Percentiles rank a stretch among this genome's conserved stretches.
phyloP scores from a whole-genome alignment of 805 yeast species.

The Scheffersomyces spartinae region DNA sequence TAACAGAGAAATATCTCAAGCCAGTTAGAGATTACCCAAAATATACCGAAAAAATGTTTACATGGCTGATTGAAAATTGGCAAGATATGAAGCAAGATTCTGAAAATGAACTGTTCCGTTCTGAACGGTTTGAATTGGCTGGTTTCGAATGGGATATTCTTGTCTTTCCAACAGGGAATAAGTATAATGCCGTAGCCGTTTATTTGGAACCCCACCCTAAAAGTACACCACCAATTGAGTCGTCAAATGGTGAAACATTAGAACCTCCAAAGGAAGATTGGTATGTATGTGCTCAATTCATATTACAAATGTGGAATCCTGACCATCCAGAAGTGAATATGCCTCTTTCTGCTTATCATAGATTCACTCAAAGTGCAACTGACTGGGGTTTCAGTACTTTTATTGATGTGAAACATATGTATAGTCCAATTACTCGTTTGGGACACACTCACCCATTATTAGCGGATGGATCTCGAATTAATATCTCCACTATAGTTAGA shows the following conservation, averaged over 20 bases:
- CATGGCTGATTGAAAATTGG: slow-evolving; percentile 47
- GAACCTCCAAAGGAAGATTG: slow-evolving; percentile 40
- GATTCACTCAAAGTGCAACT: slow-evolving; percentile 63
- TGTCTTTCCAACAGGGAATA: slow-evolving; percentile 69
- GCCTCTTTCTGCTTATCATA: slow-evolving; percentile 57
- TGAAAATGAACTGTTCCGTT: slow-evolving; percentile 28
- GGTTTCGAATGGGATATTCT: slow-evolving; percentile 58
- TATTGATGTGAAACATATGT: slow-evolving; percentile 41
- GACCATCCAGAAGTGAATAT: slow-evolving; percentile 49
- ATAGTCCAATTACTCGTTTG: slow-evolving; percentile 18
- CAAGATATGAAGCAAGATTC: slow-evolving; percentile 25
- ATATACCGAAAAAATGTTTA: slow-evolving; percentile 19
- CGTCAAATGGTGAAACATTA: slow-evolving; percentile 10
- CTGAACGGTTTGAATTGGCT: slow-evolving; percentile 43
- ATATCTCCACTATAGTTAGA: slow-evolving; percentile 67
- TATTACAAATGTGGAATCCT: slow-evolving; percentile 77
- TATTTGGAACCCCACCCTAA: slow-evolving; percentile 67
- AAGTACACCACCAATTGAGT: neutral
- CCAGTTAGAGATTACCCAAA: slow-evolving; percentile 29
- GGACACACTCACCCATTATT: slow-evolving; percentile 26
- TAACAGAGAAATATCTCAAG: slow-evolving; percentile 22
- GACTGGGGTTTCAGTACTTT: slow-evolving; percentile 96
- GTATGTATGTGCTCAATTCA: slow-evolving; percentile 90
- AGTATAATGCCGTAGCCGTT: slow-evolving; percentile 48
- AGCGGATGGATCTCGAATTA: slow-evolving; percentile 41